Evolutionary conservation across 2,329 filamentous ascomycete genomes (phyloP), one percentile per base, ranked within the genome.

Genomic region (Colletotrichum scovillei): DNA sequence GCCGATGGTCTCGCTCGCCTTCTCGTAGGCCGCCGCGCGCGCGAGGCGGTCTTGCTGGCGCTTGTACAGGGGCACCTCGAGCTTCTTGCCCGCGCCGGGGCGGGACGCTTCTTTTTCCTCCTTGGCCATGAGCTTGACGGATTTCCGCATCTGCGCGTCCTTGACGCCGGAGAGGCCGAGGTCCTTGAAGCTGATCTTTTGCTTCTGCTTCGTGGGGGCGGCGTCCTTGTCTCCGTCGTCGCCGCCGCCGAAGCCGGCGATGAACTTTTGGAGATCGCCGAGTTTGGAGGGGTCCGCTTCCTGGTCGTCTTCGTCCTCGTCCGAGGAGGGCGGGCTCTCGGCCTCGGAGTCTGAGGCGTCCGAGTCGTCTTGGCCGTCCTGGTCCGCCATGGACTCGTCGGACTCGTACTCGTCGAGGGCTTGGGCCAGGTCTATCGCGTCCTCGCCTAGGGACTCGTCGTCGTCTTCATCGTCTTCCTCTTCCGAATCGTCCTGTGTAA

Each of bases 1-100:
- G 75, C 94, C 92, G 30, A 99, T 87, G 0, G 95, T 96, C 82
- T 98, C 93, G 78, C 97, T 98, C 63, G 95, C 95, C 86, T 98
- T 95, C 46, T 95, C 91, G 78, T 95, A 97, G 3, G 97, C 97
- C 28, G 92, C 95, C 65, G 88, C 87, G 64, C 97, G 94, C 78
- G 97, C 93, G 19, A 98, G 84, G 63, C 92, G 91, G 80, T 95
- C 95, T 82, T 98, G 96, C 78, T 97, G 93, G 74, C 95, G 90
- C 80, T 94, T 95, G 1, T 94, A 91, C 5, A 98, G 87, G 16
- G 96, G 95, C 2, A 95, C 93, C 35, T 93, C 92, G 4, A 98
- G 88, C 82, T 95, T 97, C 85, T 91, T 85, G 82, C 86, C 80
- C 62, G 82, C 80, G 78, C 88, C 84, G 0, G 84, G 82, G 1